Evolutionary conservation across 2,329 filamentous ascomycete genomes (phyloP).

Genomic region (Cladosporium phlei): DNA sequence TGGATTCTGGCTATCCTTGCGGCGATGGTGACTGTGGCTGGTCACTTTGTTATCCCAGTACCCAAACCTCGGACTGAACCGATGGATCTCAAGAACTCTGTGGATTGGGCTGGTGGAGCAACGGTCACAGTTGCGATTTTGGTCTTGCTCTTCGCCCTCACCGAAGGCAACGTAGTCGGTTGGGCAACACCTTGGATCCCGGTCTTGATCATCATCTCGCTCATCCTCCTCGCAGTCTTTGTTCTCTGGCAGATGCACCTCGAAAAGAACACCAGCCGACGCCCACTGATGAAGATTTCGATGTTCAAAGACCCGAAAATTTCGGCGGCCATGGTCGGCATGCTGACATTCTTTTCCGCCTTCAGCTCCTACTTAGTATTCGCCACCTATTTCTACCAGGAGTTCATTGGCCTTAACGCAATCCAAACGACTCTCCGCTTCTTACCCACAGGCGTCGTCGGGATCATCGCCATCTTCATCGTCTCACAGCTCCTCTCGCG

Average conservation of each 20-base stretch:
- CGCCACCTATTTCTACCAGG: constrained; percentile 65
- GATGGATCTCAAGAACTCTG: constrained; percentile 38
- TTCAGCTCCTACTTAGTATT: constrained; percentile 67
- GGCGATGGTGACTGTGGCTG: constrained; percentile 52
- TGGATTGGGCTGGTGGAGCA: constrained; percentile 64
- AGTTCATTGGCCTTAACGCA: constrained; percentile 57
- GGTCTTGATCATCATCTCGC: constrained; percentile 53
- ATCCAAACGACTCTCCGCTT: constrained; percentile 67
- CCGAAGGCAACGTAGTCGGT: constrained; percentile 64
- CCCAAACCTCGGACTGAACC: constrained; percentile 32
- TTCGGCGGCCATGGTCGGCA: constrained; percentile 59
- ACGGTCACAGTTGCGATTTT: constrained; percentile 60
- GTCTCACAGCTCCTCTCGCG: constrained; percentile 54
- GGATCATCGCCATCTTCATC: constrained; percentile 53
- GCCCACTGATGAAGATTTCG: constrained; percentile 63
- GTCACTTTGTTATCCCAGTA: constrained; percentile 56
- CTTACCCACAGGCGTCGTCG: constrained; percentile 59
- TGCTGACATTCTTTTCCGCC: constrained; percentile 61
- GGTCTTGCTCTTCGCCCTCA: constrained; percentile 61
- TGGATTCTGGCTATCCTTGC: constrained; percentile 60
- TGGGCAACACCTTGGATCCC: constrained; percentile 62
- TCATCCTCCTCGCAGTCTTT: constrained; percentile 54
- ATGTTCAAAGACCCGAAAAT: constrained; percentile 59
- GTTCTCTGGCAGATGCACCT: constrained; percentile 58
- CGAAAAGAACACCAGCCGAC: constrained; percentile 46